Evolutionary conservation across 2,329 filamentous ascomycete species (phyloP).

Genomic region (Phyllosticta ampelicida): DNA sequence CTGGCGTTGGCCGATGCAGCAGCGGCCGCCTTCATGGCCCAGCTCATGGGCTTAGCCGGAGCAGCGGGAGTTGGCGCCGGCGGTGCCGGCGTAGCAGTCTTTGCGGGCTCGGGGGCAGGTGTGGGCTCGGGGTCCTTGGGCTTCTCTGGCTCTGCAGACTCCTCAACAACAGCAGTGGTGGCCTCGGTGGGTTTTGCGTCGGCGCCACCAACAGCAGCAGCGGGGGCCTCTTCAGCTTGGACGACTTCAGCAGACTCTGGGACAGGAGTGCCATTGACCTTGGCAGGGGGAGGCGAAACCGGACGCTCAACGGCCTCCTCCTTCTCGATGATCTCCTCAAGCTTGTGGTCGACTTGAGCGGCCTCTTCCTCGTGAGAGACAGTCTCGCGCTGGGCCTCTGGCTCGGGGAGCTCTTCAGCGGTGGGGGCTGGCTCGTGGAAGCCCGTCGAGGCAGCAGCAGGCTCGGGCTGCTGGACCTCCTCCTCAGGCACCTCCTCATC

Average conservation of each 20-base stretch:
- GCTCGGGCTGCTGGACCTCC: constrained; percentile 20
- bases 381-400: constrained; percentile 26
- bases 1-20: constrained; percentile 37
- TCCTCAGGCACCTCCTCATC: constrained; percentile 53
- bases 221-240: constrained; percentile 30
- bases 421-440: constrained; percentile 32
- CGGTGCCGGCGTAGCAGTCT: constrained; percentile 43
- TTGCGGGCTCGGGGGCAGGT: constrained; percentile 45
- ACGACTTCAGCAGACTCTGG: constrained; percentile 25
- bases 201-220: constrained; percentile 17
- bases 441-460: constrained; percentile 24
- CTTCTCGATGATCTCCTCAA: constrained; percentile 48
- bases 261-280: constrained; percentile 27
- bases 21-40: constrained; percentile 49
- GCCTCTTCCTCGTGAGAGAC: constrained; percentile 35
- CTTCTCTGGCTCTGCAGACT: constrained; percentile 40
- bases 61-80: constrained; percentile 49
- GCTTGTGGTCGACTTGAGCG: constrained; percentile 57
- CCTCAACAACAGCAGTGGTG: constrained; percentile 18
- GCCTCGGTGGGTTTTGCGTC: constrained; percentile 23
- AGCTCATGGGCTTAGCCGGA: constrained; percentile 50
- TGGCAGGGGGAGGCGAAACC: constrained; percentile 19
- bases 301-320: constrained; percentile 16
- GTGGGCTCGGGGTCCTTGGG: constrained; percentile 53
- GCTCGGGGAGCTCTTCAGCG: constrained; percentile 19